A percentile compares a stretch with the other conserved stretches of the same genome.
These are phyloP conservation scores for Helotiales sp. DNA, from an alignment of 2,329 filamentous ascomycete genomes.

Conservation along the genomic window DNA sequence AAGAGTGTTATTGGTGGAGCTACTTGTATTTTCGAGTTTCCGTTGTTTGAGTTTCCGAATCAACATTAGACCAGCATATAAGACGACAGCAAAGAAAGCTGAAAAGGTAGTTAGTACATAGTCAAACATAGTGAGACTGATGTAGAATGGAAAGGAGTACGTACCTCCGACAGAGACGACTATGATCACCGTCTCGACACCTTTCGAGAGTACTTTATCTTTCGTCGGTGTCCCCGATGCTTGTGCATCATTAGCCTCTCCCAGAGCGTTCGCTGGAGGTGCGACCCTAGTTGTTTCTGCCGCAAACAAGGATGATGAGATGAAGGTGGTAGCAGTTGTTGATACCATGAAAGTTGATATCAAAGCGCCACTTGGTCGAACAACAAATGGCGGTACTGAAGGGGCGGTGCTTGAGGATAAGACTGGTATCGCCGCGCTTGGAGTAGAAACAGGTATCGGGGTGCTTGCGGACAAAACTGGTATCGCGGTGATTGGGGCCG, in stretches of 20 bases:
- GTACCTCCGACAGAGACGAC: slow-evolving; percentile 3
- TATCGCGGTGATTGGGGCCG: no score
- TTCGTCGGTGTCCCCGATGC: background rate
- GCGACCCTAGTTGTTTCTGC: background rate
- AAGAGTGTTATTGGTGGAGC: background rate
- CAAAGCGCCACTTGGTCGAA: background rate
- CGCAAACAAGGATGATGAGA: slow-evolving; percentile 2
- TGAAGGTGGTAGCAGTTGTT: background rate
- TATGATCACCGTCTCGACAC: slow-evolving; percentile 11
- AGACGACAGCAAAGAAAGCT: slow-evolving; percentile 4
- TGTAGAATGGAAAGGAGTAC: background rate
- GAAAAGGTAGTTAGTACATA: background rate
- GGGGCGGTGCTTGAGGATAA: background rate
- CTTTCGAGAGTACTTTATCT: background rate
- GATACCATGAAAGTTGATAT: background rate
- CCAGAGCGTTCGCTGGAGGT: slow-evolving; percentile 1
- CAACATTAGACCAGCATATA: background rate
- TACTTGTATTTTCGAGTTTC: background rate
- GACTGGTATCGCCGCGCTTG: background rate
- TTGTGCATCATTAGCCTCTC: background rate
- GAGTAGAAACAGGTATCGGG: no score
- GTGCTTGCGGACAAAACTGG: background rate
- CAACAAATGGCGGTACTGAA: background rate
- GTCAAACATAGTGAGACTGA: no score
- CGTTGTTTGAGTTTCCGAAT: background rate